phyloP scores from a whole-genome alignment of 2,329 filamentous ascomycete species.

The Herpotrichia juniperi region DNA sequence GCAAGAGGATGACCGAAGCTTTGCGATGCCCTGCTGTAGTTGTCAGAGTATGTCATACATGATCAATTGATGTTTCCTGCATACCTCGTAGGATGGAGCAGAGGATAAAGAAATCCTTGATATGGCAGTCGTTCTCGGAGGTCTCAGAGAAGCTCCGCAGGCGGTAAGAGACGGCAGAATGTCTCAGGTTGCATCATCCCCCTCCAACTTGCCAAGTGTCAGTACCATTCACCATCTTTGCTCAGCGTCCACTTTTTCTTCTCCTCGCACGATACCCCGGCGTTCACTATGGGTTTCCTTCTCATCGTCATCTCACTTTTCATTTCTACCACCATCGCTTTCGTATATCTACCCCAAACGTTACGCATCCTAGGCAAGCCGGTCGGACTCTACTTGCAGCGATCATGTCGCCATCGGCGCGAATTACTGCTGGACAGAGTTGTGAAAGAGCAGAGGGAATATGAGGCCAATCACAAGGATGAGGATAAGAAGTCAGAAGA shows the following conservation, averaged over 20 bases:
- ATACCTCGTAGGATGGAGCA: no score
- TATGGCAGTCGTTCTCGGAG: no score
- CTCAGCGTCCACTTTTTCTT: constrained; percentile 8
- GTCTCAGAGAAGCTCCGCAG: no score
- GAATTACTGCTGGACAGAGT: constrained; percentile 41
- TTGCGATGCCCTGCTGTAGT: no score
- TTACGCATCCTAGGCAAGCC: constrained; percentile 33
- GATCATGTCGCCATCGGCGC: constrained; percentile 37
- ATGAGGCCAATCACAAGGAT: constrained; percentile 23
- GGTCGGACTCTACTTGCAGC: constrained; percentile 38
- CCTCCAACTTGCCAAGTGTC: no score
- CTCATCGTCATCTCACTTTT: constrained; percentile 34
- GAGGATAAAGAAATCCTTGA: no score
- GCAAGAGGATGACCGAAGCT: no score
- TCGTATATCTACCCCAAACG: constrained; percentile 32
- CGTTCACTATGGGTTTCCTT: constrained; percentile 31
- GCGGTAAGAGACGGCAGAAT: no score
- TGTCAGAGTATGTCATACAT: no score
- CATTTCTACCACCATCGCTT: constrained; percentile 23
- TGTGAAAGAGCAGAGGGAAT: constrained; percentile 33
- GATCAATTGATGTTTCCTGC: no score
- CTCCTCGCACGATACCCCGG: constrained; percentile 16
- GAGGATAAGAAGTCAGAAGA: constrained; percentile 56
- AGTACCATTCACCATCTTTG: neutral
- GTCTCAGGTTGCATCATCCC: no score